These are phyloP conservation scores for Ananas comosus DNA, from an alignment of 176 grass and related monocot species.

Conservation along the genomic window DNA sequence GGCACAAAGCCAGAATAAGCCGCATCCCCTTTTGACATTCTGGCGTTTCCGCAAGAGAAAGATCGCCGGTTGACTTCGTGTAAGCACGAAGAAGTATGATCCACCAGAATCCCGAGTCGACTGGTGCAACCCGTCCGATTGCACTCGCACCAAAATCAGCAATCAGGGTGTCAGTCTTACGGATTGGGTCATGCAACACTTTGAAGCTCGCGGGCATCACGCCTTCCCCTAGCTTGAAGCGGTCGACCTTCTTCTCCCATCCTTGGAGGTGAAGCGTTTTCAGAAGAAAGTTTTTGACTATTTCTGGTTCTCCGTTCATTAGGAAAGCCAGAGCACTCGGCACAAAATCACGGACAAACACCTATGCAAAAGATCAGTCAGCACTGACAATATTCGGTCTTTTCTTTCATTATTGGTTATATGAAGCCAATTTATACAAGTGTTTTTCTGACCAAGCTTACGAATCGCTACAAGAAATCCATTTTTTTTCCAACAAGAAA, in stretches of 20 bases:
- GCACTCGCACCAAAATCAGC: conserved; percentile 68
- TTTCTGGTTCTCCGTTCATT: conserved; percentile 63
- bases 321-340: conserved; percentile 62
- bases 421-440: too few relatives aligned
- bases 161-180: conserved; percentile 46
- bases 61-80: conserved; percentile 53
- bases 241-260: conserved; percentile 66
- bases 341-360: conserved; percentile 79
- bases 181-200: conserved; percentile 52
- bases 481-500: too few relatives aligned
- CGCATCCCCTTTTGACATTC: conserved; percentile 77
- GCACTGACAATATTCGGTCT: neutral
- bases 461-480: neutral
- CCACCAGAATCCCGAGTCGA: conserved; percentile 65
- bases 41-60: conserved; percentile 42
- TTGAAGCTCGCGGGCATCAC: conserved; percentile 76
- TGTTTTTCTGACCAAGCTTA: neutral
- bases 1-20: conserved; percentile 55
- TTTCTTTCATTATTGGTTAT: neutral
- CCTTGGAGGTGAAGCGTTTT: conserved; percentile 62
- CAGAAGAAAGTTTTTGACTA: conserved; percentile 64
- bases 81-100: conserved; percentile 66
- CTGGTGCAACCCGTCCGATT: conserved; percentile 50
- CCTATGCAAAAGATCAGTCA: conserved; percentile 21
- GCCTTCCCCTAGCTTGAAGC: conserved; percentile 68